phyloP scores from a whole-genome alignment of 106 monocot species.

The Dendrobium officinale region DNA sequence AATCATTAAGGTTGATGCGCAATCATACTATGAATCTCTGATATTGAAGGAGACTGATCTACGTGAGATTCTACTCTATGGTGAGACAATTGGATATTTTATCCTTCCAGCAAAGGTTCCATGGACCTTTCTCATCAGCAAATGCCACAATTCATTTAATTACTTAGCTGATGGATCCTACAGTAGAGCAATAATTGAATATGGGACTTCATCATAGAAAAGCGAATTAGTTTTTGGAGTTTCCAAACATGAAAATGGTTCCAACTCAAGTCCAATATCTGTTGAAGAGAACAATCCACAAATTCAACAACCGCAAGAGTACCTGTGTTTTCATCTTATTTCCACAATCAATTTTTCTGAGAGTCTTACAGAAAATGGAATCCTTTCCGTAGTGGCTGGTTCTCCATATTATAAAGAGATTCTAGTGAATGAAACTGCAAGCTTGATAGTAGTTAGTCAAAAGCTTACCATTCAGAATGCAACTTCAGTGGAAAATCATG shows the following conservation, averaged over 20 bases:
- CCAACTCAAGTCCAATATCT: too few relatives aligned
- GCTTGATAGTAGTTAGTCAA: too few relatives aligned
- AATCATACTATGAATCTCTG: conserved; percentile 80
- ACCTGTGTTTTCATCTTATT: not conserved
- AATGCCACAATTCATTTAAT: conserved; percentile 81
- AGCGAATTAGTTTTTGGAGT: not conserved
- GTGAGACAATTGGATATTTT: conserved; percentile 46
- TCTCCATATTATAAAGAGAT: too few relatives aligned
- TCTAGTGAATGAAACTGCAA: too few relatives aligned
- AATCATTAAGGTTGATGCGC: conserved; percentile 76
- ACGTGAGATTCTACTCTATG: conserved; percentile 77
- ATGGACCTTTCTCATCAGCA: conserved; percentile 82
- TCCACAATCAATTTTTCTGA: not conserved
- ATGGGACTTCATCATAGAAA: not conserved
- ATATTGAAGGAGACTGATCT: conserved; percentile 44
- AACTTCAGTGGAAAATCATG: not conserved
- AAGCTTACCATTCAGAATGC: too few relatives aligned
- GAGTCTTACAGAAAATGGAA: too few relatives aligned
- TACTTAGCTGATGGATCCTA: conserved; percentile 45
- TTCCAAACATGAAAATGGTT: not conserved
- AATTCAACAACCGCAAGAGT: too few relatives aligned
- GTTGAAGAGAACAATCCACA: too few relatives aligned
- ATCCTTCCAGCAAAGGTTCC: conserved; percentile 86
- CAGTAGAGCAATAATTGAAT: not conserved
- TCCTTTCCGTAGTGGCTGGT: not conserved